phyloP scores from a whole-genome alignment of 2,329 filamentous ascomycete species.

The Xylaria sp. region DNA sequence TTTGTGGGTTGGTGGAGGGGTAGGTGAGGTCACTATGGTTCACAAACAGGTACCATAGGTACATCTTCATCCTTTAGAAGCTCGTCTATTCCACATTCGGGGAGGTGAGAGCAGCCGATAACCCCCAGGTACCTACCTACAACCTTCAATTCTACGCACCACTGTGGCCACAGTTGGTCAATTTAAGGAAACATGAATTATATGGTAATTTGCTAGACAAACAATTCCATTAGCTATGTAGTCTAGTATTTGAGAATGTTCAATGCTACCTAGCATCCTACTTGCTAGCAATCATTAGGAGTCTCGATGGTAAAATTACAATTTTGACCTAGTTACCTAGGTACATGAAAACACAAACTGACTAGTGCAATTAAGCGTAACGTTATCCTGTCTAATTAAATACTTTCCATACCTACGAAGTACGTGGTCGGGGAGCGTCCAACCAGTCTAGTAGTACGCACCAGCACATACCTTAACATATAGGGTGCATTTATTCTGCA shows the following conservation, averaged over 20 bases:
- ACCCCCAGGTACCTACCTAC: not conserved
- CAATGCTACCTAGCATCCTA: no score
- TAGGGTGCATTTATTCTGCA: no score
- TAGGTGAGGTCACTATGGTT: conserved; percentile 38
- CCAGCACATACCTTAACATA: not conserved
- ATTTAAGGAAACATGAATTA: not conserved
- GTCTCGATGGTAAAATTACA: no score
- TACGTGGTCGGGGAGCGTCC: no score
- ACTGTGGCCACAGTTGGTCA: no score
- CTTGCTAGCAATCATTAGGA: no score
- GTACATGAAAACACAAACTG: no score
- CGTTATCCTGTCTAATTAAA: not conserved
- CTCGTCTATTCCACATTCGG: conserved; percentile 11
- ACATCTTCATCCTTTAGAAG: not conserved
- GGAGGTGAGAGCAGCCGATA: not conserved
- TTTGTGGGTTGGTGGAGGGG: conserved; percentile 42
- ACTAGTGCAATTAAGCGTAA: no score
- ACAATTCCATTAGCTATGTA: no score
- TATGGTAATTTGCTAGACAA: no score
- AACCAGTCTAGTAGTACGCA: not conserved
- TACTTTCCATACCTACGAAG: not conserved
- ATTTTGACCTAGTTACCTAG: not conserved
- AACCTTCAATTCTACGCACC: no score
- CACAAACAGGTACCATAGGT: conserved; percentile 22
- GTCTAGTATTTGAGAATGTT: no score